Evolutionary conservation across 164 flowering plant species (phyloP).

Genomic region (Sextonia rubra): DNA sequence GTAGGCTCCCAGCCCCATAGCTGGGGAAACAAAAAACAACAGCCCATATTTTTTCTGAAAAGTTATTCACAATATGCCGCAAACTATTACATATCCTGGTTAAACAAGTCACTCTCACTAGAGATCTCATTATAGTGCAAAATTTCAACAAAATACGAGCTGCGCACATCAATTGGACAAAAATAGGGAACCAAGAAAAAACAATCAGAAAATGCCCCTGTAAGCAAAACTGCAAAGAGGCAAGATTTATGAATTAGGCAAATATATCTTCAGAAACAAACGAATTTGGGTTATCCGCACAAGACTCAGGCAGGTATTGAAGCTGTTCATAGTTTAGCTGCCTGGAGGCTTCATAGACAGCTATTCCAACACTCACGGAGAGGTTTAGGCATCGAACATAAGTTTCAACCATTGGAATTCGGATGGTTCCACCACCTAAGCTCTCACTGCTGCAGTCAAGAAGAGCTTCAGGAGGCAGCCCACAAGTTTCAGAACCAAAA

Average conservation of each 20-base stretch:
- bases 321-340: conserved; percentile 88
- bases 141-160: too few species aligned
- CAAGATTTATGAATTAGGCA: conserved; percentile 30
- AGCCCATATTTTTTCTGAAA: too few species aligned
- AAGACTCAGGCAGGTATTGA: conserved; percentile 36
- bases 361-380: conserved; percentile 91
- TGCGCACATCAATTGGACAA: too few species aligned
- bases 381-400: conserved; percentile 93
- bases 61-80: not conserved
- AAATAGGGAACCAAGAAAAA: not conserved
- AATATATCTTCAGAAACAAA: conserved; percentile 68
- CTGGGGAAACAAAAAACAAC: too few species aligned
- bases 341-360: conserved; percentile 85
- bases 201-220: not conserved
- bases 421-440: conserved; percentile 71
- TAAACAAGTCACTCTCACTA: too few species aligned
- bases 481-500: conserved; percentile 90
- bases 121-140: too few species aligned
- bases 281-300: conserved; percentile 25
- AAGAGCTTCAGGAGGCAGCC: conserved; percentile 70
- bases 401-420: conserved; percentile 93
- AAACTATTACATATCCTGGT: not conserved
- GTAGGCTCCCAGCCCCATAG: too few species aligned
- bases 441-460: conserved; percentile 56
- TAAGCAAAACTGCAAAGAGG: not conserved